Evolutionary conservation across 805 yeast genomes (phyloP).

Genomic region (Pichia kluyveri): DNA sequence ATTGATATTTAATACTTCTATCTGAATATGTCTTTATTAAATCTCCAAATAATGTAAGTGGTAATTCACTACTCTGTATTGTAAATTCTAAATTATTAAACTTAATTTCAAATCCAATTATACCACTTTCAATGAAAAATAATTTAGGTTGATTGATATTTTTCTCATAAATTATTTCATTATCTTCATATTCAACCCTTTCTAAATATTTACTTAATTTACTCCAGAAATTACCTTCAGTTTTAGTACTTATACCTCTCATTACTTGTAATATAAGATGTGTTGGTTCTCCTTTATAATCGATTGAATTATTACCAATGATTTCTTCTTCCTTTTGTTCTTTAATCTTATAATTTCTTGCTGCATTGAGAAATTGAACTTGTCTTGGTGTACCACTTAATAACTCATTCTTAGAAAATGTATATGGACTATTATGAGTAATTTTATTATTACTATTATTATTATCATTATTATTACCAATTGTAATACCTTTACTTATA

Average conservation of each 20-base stretch:
- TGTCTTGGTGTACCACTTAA: slow-evolving; percentile 42
- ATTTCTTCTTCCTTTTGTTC: slow-evolving; percentile 26
- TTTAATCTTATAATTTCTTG: slow-evolving; percentile 31
- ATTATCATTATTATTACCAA: slow-evolving; percentile 1
- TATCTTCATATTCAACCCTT: slow-evolving; percentile 18
- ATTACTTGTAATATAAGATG: slow-evolving; percentile 58
- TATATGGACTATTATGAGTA: background rate
- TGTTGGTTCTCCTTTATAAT: slow-evolving; percentile 33
- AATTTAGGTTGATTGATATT: slow-evolving; percentile 38
- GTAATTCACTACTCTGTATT: slow-evolving; percentile 38
- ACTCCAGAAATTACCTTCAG: slow-evolving; percentile 52
- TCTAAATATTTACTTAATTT: slow-evolving; percentile 48
- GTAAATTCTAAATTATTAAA: slow-evolving; percentile 29
- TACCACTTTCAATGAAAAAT: slow-evolving; percentile 44
- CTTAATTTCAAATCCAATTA: slow-evolving; percentile 38
- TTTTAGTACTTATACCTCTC: slow-evolving; percentile 44
- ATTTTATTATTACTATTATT: background rate
- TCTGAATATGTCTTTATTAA: slow-evolving; percentile 30
- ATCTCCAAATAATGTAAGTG: slow-evolving; percentile 72
- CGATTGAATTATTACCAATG: slow-evolving; percentile 9
- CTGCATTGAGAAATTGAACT: slow-evolving; percentile 43
- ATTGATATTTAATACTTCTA: slow-evolving; percentile 31
- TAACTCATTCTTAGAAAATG: background rate
- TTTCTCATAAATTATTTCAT: slow-evolving; percentile 40
- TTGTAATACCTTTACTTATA: slow-evolving; percentile 2